Evolutionary conservation across 1,284 basidiomycete genomes (phyloP).

Genomic region (Wolfiporia cocos): DNA sequence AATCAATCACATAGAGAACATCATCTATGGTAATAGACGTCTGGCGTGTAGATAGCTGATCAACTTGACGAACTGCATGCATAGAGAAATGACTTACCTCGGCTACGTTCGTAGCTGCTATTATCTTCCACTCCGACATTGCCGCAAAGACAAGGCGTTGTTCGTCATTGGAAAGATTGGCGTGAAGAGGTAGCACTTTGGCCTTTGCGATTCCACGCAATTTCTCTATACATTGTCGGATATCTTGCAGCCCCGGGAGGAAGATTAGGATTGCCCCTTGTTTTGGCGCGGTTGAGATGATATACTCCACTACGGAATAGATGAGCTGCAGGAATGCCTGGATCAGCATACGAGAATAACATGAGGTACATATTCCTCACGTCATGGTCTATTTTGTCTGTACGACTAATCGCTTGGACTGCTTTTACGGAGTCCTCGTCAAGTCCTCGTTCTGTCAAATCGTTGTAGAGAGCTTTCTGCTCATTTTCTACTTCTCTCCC

Average conservation of each 20-base stretch:
- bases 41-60: slow-evolving; percentile 33
- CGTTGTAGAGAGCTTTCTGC: slow-evolving; percentile 37
- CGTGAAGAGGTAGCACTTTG: slow-evolving; percentile 81
- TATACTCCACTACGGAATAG: slow-evolving; percentile 59
- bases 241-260: slow-evolving; percentile 85
- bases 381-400: slow-evolving; percentile 72
- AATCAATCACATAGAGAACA: slow-evolving; percentile 80
- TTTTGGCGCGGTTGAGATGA: slow-evolving; percentile 47
- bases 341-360: neutral
- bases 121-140: slow-evolving; percentile 73
- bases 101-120: slow-evolving; percentile 89
- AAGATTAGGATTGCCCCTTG: slow-evolving; percentile 79
- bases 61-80: too few relatives aligned
- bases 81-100: slow-evolving; percentile 39
- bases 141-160: slow-evolving; percentile 77
- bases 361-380: slow-evolving; percentile 29
- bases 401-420: slow-evolving; percentile 56
- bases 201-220: slow-evolving; percentile 42
- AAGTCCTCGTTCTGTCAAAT: slow-evolving; percentile 47
- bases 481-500: slow-evolving; percentile 35
- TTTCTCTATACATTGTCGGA: slow-evolving; percentile 74
- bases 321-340: slow-evolving; percentile 51
- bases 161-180: slow-evolving; percentile 83
- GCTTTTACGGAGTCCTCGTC: slow-evolving; percentile 47
- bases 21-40: slow-evolving; percentile 95